Evolutionary conservation across 768 basidiomycete genomes (phyloP), one percentile per base, ranked within the genome.

Genomic region (Termitomyces sp.): DNA sequence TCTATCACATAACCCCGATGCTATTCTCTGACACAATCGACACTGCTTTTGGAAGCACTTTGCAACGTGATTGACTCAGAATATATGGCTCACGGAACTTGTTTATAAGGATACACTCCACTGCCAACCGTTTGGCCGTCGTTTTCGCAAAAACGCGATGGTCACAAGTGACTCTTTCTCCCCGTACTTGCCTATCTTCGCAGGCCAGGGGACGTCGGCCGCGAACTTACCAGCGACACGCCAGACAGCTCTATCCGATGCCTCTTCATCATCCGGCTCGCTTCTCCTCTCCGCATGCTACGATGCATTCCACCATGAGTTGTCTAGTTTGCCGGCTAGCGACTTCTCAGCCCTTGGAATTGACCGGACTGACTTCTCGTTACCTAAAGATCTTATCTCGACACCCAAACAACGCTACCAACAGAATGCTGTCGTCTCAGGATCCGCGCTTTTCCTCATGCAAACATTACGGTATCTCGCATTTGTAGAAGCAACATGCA

Each of bases 391-490:
- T 0, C 71, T 87, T 46, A 69, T 86, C 33, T 59, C 61, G 10
- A 55, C 68, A 22, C 73, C 74, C 22, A 57, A 65, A 42, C 65
- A 67, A 1, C 68, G 68, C 43, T 79, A 81, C 61, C 24, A 52
- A 36, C 63, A 71, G 54, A 83, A 85, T 57, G 74, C 84, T 9
- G 67, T 83, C 4, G 64, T 85, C 26, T 79, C 82, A 26, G 76
- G 77, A 44, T 68, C 77, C 1, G 71, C 69, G 16, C 74, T 86
- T 42, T 75, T 85, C 54, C 70, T 86, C 5, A 60, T 76, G 18
- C 85, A 87, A 68, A 53, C 69, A 8, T 72, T 86, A 52, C 78
- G 77, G 14, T 86, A 84, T 61, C 77, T 86, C 46, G 68, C 73
- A 20, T 77, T 77, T 59, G 66, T 63, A 26, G 63, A 61, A 56